phyloP scores from a whole-genome alignment of 345 rosid species.

The Citropsis articulata region DNA sequence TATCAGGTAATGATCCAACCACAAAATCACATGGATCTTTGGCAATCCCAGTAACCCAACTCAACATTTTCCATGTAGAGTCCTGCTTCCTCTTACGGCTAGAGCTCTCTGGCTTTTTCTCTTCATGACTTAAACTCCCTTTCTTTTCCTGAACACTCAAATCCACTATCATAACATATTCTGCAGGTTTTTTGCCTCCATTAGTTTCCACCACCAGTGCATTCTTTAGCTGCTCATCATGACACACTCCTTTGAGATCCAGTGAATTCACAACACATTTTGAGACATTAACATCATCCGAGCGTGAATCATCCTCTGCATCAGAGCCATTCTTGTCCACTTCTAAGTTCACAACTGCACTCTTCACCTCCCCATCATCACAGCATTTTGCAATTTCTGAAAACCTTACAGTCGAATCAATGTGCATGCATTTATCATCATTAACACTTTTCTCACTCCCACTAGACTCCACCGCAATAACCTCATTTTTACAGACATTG shows the following conservation, averaged over 20 bases:
- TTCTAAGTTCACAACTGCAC: conserved; percentile 13
- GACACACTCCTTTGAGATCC: conserved; percentile 10
- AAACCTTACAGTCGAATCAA: conserved; percentile 17
- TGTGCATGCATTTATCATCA: conserved; percentile 25
- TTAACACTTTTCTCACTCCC: conserved; percentile 28
- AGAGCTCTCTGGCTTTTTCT: conserved; percentile 9
- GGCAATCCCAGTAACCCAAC: conserved; percentile 62
- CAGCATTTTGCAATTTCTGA: conserved; percentile 21
- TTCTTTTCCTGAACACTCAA: conserved; percentile 10
- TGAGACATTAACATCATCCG: conserved; percentile 9
- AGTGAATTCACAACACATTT: conserved; percentile 14
- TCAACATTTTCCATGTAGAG: conserved; percentile 39
- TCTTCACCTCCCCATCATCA: conserved; percentile 22
- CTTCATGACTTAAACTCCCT: conserved; percentile 15
- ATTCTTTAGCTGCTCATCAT: conserved; percentile 24
- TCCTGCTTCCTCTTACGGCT: conserved; percentile 53
- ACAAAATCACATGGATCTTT: conserved; percentile 55
- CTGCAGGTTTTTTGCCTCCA: conserved; percentile 14
- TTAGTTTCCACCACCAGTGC: conserved; percentile 10
- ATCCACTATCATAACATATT: conserved; percentile 20
- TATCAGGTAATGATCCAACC: conserved; percentile 56
- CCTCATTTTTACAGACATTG: conserved; percentile 3
- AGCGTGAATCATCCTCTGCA: conserved; percentile 5
- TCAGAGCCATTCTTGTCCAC: conserved; percentile 15
- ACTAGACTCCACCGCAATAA: conserved; percentile 16